Base-by-base conservation (phyloP, 2,329 filamentous ascomycete genomes). In the Fusarium stilboides region DNA sequence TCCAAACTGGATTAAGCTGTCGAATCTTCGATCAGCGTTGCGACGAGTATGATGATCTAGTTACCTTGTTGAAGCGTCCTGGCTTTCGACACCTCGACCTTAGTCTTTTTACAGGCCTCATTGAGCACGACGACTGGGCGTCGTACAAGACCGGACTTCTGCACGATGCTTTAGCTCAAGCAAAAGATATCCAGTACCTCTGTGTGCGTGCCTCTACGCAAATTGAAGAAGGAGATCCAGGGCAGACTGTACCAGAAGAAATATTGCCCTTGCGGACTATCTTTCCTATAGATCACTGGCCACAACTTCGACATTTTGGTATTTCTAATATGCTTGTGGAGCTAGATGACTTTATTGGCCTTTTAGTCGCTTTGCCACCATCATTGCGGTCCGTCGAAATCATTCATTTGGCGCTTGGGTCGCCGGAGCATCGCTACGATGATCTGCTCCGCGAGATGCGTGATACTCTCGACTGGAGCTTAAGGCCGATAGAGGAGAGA, bases 181-280 rank as follows among this genome's bases (percentile, higher is more conserved):
- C 45, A 4, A 62, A 61, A 4, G 26, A 53, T 2, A 6, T 62
- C 1, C 4, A 22, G 2, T 22, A 46, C 9, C 1, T 62, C 3
- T 28, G 12, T 3, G 0, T 62, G 1, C 45, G 33, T 3, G 15
- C 31, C 1, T 24, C 45, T 1, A 53, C 39, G 3, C 4, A 33
- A 0, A 19, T 31, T 1, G 3, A 1, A 1, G 12, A 28, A 0
- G 37, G 13, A 4, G 4, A 1, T 1, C 7, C 7, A 7, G 8
- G 9, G 6, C 40, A n/a, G 0, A 7, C 34, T 14, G 3, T 10
- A 13, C 5, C 5, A 8, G 40, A 31, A 1, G 8, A 59, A 6
- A 13, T 40, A 50, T 52, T 60, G 8, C 26, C 40, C 2, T 15
- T 62, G 8, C 22, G 5, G 8, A 34, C 9, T 0, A 17, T 62